Evolutionary conservation across 495 filamentous ascomycete species (phyloP), one percentile per base, ranked within the genome.

Genomic region (Amphirosellinia nigrospora): DNA sequence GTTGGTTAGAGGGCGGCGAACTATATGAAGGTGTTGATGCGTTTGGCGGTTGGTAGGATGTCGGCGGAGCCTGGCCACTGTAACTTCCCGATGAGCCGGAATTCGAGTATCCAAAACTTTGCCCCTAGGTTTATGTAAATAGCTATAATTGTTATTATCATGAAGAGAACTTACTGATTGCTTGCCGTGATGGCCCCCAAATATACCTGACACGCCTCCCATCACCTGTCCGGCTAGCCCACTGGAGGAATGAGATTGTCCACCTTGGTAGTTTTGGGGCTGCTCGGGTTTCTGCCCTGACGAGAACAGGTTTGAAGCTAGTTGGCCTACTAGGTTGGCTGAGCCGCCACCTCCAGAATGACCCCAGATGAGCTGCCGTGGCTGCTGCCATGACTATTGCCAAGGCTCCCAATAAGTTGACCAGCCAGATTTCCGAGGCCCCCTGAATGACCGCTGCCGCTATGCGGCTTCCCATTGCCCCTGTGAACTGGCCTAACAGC

Each of bases 31-130:
- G 63, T 15, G 73, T 72, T n/a, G 76, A 73, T 53, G 52, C 58
- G 45, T 58, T 74, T 9, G 78, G 76, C 26, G 83, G 74, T 66
- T 86, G 82, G 70, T 86, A 86, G 0, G 83, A 79, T 41, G 82
- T 73, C 8, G 86, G 84, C 41, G 86, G 86, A 28, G 85, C 81
- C 52, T 82, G 80, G 38, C 81, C 85, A 72, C 70, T 81, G 70
- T 88, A 88, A 41, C 76, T 75, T 23, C 83, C 79, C 45, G 75
- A 53, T 39, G 80, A 76, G 10, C 81, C 82, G 5, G 73, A 60
- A 68, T 86, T 85, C 30, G 86, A 86, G 73, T 88, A 88, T 41
- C 86, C 86, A 73, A 80, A 88, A 70, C 75, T 81, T 65, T 83
- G 79, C 46, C 70, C 71, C 73, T 82, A 26, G 34, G 34, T 38